Evolutionary conservation across 2,329 filamentous ascomycete species (phyloP).

Genomic region (Chrysosporium queenslandicum): DNA sequence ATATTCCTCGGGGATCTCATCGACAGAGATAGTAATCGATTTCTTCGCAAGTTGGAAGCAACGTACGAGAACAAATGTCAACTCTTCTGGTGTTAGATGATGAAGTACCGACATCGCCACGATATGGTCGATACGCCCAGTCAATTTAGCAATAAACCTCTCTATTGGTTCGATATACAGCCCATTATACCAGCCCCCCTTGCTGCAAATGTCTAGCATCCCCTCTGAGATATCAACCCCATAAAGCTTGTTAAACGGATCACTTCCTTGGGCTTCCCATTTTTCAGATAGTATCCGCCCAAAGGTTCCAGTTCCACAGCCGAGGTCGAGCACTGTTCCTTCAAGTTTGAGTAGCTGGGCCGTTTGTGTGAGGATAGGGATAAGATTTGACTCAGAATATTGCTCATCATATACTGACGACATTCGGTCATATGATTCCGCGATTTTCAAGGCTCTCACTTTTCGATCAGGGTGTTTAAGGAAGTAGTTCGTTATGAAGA

Average conservation of each 20-base stretch:
- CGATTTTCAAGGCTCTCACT: neutral
- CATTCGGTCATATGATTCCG: constrained; percentile 5
- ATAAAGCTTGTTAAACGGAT: constrained; percentile 3
- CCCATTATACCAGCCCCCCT: constrained; percentile 13
- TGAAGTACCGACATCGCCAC: constrained; percentile 17
- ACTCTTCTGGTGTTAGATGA: constrained; percentile 16
- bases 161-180: constrained; percentile 17
- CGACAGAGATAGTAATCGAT: constrained; percentile 17
- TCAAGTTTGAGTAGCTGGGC: constrained; percentile 4
- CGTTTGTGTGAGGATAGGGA: neutral
- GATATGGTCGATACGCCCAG: constrained; percentile 17
- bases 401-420: constrained; percentile 9
- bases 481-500: constrained; percentile 20
- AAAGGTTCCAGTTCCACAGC: constrained; percentile 18
- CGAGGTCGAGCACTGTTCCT: constrained; percentile 19
- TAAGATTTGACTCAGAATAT: neutral
- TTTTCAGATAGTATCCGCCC: constrained; percentile 16
- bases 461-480: constrained; percentile 9
- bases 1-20: constrained; percentile 17
- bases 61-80: constrained; percentile 19
- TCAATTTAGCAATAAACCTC: constrained; percentile 8
- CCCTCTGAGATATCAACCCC: constrained; percentile 15
- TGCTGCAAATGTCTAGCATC: constrained; percentile 12
- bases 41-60: constrained; percentile 18
- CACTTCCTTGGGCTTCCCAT: constrained; percentile 4